Conservation (phyloP, 805 yeast species). For the Candida orba region DNA sequence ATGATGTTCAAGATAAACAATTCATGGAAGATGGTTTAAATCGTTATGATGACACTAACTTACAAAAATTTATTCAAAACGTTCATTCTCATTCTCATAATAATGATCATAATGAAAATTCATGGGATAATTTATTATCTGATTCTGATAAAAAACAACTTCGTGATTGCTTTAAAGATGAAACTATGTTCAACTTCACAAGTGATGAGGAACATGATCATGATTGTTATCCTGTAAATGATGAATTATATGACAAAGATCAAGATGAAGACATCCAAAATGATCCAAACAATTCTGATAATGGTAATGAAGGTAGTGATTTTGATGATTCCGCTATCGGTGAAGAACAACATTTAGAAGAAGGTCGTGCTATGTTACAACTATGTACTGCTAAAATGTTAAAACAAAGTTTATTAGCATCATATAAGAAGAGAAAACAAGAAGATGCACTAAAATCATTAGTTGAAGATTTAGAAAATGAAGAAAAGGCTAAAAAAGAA, state of each 20-base stretch:
- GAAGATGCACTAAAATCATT: constrained; percentile 60
- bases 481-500: constrained; percentile 60
- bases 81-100: not conserved
- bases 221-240: constrained; percentile 15
- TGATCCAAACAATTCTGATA: constrained; percentile 29
- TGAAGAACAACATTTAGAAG: constrained; percentile 63
- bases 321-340: constrained; percentile 32
- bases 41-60: not conserved
- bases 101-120: constrained; percentile 5
- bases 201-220: constrained; percentile 19
- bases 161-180: constrained; percentile 9
- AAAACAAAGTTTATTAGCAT: constrained; percentile 63
- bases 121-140: too few relatives aligned
- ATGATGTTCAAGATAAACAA: not conserved
- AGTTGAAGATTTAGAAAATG: constrained; percentile 64
- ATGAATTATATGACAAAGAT: constrained; percentile 17
- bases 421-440: constrained; percentile 75
- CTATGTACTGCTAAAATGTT: constrained; percentile 73
- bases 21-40: not conserved
- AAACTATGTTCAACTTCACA: not conserved
- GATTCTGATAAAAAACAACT: constrained; percentile 15
- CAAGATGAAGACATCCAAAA: constrained; percentile 26
- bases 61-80: not conserved
- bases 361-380: constrained; percentile 74
- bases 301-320: constrained; percentile 35